phyloP scores from a whole-genome alignment of 202 grass and related monocot genomes.

The Bolboschoenoplectus hybrid region DNA sequence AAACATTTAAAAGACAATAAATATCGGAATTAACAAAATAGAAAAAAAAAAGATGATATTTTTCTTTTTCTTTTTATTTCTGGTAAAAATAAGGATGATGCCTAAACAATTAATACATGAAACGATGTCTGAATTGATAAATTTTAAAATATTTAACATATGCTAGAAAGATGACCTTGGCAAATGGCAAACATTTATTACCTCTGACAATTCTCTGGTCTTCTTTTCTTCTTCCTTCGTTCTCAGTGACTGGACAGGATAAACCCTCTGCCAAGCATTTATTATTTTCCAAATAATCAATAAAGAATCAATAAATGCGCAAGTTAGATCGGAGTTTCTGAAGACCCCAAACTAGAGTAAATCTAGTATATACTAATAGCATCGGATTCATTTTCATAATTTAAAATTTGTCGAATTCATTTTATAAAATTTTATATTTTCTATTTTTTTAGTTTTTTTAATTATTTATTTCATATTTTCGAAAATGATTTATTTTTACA shows the following conservation, averaged over 20 bases:
- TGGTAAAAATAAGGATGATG: not conserved
- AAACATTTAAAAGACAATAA: too few species aligned
- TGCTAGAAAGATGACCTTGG: not conserved
- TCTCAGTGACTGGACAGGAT: slow-evolving; percentile 59
- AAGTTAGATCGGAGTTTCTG: not conserved
- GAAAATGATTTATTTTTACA: too few species aligned
- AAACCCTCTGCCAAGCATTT: slow-evolving; percentile 39
- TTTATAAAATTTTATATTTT: too few species aligned
- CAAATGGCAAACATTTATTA: slow-evolving; percentile 38
- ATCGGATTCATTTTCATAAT: too few species aligned
- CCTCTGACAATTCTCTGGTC: slow-evolving; percentile 38
- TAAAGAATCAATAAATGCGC: slow-evolving; percentile 16
- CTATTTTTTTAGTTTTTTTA: too few species aligned
- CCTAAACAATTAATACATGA: not conserved
- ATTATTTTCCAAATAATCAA: not conserved
- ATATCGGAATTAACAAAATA: too few species aligned
- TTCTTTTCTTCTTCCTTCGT: slow-evolving; percentile 59
- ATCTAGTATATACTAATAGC: too few species aligned
- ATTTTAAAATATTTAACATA: not conserved
- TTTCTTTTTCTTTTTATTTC: too few species aligned
- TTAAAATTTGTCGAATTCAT: too few species aligned
- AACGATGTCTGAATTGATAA: not conserved
- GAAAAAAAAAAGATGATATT: too few species aligned
- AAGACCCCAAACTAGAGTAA: not conserved
- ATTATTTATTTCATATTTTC: too few species aligned